Evolutionary conservation across 441 rosid genomes (phyloP).

Genomic region (Pelargonium australe): DNA sequence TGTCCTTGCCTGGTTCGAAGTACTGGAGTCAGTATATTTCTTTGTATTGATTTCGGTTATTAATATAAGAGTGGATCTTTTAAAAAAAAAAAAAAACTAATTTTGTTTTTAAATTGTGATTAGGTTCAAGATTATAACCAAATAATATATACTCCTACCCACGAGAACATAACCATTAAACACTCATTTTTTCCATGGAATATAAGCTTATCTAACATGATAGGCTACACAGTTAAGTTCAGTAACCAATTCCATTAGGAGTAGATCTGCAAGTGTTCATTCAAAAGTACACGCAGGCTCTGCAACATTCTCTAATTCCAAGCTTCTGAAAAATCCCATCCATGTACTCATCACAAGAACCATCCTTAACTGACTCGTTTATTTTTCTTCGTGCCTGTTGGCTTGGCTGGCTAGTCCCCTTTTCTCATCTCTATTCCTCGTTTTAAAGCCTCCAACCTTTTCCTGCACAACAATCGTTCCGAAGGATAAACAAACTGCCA

Average conservation of each 20-base stretch:
- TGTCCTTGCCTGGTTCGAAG: too few relatives aligned
- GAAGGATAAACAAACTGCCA: slow-evolving; percentile 1
- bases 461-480: slow-evolving; percentile 33
- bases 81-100: too few relatives aligned
- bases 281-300: not conserved
- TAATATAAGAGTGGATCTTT: too few relatives aligned
- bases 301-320: not conserved
- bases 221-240: not conserved
- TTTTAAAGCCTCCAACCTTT: slow-evolving; percentile 61
- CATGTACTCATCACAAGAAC: slow-evolving; percentile 53
- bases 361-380: slow-evolving; percentile 40
- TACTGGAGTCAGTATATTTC: too few relatives aligned
- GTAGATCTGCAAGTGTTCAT: not conserved
- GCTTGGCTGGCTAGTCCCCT: slow-evolving; percentile 34
- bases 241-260: not conserved
- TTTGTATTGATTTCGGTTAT: too few relatives aligned
- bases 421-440: slow-evolving; percentile 56
- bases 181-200: too few relatives aligned
- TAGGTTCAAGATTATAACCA: too few relatives aligned
- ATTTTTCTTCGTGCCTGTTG: slow-evolving; percentile 17
- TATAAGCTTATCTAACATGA: not conserved
- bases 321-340: not conserved
- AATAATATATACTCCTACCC: too few relatives aligned
- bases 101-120: too few relatives aligned
- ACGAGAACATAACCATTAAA: too few relatives aligned